phyloP scores from a whole-genome alignment of 2,329 filamentous ascomycete genomes.

The Niveomyces coronatus region DNA sequence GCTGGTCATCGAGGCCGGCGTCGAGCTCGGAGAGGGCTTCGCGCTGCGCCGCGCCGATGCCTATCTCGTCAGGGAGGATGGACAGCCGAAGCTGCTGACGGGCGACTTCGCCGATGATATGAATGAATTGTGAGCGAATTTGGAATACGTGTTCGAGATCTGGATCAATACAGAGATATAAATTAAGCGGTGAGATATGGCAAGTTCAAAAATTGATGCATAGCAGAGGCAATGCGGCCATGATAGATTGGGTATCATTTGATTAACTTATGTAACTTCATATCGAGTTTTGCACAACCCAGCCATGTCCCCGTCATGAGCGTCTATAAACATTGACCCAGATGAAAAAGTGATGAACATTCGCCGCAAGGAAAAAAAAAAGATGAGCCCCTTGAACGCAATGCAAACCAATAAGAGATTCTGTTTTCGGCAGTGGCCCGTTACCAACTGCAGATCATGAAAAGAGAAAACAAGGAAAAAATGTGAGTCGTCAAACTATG shows the following conservation, averaged over 20 bases:
- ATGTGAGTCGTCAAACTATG: slow-evolving; percentile 5
- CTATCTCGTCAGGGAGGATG: slow-evolving; percentile 43
- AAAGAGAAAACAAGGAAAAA: background rate
- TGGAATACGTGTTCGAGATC: too few relatives aligned
- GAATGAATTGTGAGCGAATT: slow-evolving; percentile 36
- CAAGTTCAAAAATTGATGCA: background rate
- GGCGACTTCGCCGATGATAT: slow-evolving; percentile 40
- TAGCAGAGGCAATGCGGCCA: background rate
- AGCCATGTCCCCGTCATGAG: slow-evolving; percentile 3
- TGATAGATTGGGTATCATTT: slow-evolving; percentile 9
- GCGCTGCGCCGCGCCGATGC: slow-evolving; percentile 55
- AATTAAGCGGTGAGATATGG: background rate
- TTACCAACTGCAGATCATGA: too few relatives aligned
- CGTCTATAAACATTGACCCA: background rate
- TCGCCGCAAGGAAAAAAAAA: background rate
- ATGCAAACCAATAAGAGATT: too few relatives aligned
- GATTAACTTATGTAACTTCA: slow-evolving; percentile 9
- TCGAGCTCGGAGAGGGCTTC: slow-evolving; percentile 50
- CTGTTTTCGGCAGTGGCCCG: too few relatives aligned
- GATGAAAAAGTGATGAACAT: background rate
- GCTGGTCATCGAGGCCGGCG: slow-evolving; percentile 53
- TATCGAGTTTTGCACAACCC: slow-evolving; percentile 1
- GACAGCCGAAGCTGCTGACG: slow-evolving; percentile 44
- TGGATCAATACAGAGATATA: slow-evolving; percentile 8
- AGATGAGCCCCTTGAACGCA: too few relatives aligned